phyloP scores from a whole-genome alignment of 2,329 filamentous ascomycete species.

The Stagonosporopsis rhizophila region DNA sequence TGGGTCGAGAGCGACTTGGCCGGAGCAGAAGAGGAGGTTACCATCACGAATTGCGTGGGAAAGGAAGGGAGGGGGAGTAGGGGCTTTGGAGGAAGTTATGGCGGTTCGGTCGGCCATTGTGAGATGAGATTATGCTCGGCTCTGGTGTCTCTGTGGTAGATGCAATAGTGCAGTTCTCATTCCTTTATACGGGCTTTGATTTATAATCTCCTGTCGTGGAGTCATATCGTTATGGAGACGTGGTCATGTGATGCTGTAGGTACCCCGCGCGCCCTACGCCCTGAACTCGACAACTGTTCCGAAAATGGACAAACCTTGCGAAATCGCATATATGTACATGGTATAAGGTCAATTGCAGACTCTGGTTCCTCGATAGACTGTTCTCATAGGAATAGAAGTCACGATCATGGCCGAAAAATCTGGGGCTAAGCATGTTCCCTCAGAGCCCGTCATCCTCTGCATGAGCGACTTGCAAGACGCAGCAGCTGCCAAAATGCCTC shows the following conservation, averaged over 20 bases:
- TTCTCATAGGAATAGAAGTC: neutral
- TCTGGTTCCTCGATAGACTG: neutral
- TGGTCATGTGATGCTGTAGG: neutral
- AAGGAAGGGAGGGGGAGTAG: conserved; percentile 50
- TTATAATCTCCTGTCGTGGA: neutral
- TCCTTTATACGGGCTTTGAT: neutral
- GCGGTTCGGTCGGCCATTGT: conserved; percentile 9
- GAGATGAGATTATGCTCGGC: neutral
- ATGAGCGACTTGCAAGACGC: conserved; percentile 48
- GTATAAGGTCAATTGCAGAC: neutral
- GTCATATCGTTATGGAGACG: neutral
- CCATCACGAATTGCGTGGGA: conserved; percentile 54
- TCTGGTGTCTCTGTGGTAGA: neutral
- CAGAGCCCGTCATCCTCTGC: conserved; percentile 33
- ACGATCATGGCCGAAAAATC: conserved; percentile 2
- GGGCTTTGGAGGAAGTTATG: conserved; percentile 11
- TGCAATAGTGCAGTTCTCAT: neutral
- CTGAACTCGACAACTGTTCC: neutral
- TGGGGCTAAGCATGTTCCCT: neutral
- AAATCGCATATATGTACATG: neutral
- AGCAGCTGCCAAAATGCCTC: conserved; percentile 26
- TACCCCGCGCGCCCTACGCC: conserved; percentile 11
- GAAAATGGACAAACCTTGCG: neutral
- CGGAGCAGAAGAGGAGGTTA: conserved; percentile 74
- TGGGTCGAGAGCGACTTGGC: conserved; percentile 65